Evolutionary conservation across 768 basidiomycete species (phyloP), one percentile per base, ranked within the genome.

Genomic region (Naematelia aurantialba): DNA sequence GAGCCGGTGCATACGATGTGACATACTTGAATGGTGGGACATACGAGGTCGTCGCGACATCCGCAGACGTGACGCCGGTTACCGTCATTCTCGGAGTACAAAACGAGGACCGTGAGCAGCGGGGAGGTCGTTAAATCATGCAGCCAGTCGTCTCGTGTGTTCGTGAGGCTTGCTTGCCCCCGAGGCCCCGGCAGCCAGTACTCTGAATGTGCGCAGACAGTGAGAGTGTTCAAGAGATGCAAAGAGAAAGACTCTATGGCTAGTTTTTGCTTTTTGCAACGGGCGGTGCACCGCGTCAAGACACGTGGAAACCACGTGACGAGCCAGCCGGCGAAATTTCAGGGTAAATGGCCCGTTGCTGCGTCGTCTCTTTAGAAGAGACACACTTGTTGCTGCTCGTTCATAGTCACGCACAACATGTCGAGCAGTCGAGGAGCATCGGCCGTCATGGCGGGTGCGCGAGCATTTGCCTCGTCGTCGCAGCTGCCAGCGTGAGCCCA

Each of bases 21-120:
- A 68, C 66, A 60, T 65, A 67, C 54, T 71, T 66, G 66, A 69
- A 76, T 0, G 74, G 74, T 21, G 74, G 74, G 4, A 56, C 53
- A 49, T 73, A 76, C 5, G 65, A 44, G 31, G 58, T 55, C 2
- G 62, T 55, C 19, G 72, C 70, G 17, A 70, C 44, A 1, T 56
- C 56, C 11, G 70, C 74, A 2, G 74, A 64, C 13, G 67, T 66
- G 21, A 45, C 57, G 0, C 68, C 74, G 13, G 64, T 60, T 29
- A 76, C 72, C 11, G 67, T 70, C 74, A 75, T 75, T 5, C 50
- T 54, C 26, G 24, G 34, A 8, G 17, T 39, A 39, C n/a, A n/a
- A n/a, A n/a, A n/a, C n/a, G n/a, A n/a, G n/a, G n/a, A n/a, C n/a
- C 31, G 5, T 13, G 11, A 24, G 50, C 22, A 14, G 50, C 31